Evolutionary conservation across 73 alveolate species (phyloP), one percentile per base, ranked within the genome.

Genomic region (Diophrys appendiculata): DNA sequence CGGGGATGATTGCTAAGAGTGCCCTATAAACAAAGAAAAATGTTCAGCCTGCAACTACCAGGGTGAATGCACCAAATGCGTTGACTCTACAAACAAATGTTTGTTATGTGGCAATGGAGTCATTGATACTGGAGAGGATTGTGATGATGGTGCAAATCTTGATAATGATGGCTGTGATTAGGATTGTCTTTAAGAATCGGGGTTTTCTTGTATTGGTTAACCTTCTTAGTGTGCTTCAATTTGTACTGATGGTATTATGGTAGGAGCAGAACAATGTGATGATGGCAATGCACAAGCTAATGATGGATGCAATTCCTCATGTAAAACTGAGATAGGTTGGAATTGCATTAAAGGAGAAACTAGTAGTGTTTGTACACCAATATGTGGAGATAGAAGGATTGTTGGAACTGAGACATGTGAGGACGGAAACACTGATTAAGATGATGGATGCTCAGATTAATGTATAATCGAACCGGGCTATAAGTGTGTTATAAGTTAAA

Each of bases 361-460:
- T n/a, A n/a, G 32, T n/a, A n/a, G n/a, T n/a, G n/a, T n/a, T n/a
- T n/a, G n/a, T n/a, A n/a, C n/a, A n/a, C n/a, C n/a, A n/a, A n/a
- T n/a, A n/a, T n/a, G n/a, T n/a, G n/a, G n/a, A n/a, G n/a, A n/a
- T n/a, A n/a, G n/a, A n/a, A n/a, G n/a, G n/a, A n/a, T n/a, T n/a
- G 26, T 27, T 23, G 82, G 54, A 8, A 43, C 14, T 13, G 54
- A 76, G 26, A 28, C 29, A 8, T 76, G 84, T 33, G 84, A 76
- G 28, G 84, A 76, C 33, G 84, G 84, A 27, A 76, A 76, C 68
- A 26, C 65, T 18, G 26, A 18, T 28, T 54, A 73, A 54, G 2
- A 43, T 55, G 84, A 76, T 64, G 84, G 84, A 22, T 76, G 84
- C 32, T 74, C 55, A 14, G n/a, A n/a, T n/a, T n/a, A n/a, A n/a